Conservation (phyloP, 345 rosid species). For the Aegle marmelos region DNA sequence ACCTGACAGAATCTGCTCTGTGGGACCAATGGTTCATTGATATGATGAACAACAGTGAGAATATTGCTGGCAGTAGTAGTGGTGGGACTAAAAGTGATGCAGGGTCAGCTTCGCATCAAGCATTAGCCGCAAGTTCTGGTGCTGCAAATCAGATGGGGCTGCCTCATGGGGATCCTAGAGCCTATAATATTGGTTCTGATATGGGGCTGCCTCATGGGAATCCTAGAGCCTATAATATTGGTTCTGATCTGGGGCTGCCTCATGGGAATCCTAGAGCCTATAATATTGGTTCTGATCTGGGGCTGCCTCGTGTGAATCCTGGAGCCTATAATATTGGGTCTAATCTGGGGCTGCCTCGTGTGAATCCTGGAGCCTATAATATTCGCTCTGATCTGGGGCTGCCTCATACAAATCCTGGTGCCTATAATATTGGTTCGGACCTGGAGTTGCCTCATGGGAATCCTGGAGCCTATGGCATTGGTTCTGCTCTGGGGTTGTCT, state of each 20-base stretch:
- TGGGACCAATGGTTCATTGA: conserved; percentile 10
- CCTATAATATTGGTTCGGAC: not conserved
- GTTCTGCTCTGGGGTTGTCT: not conserved
- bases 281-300: not conserved
- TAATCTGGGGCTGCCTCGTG: not conserved
- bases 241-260: not conserved
- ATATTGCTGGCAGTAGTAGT: not conserved
- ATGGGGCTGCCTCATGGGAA: not conserved
- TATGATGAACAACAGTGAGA: not conserved
- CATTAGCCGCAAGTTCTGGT: not conserved
- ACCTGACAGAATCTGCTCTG: not conserved
- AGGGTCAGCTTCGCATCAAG: not conserved
- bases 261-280: not conserved
- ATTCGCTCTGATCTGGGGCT: not conserved
- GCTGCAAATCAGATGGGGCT: not conserved
- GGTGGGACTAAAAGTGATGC: not conserved
- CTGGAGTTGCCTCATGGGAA: not conserved
- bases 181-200: not conserved
- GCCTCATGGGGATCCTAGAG: not conserved
- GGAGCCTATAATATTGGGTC: not conserved
- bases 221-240: not conserved
- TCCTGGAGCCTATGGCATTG: not conserved
- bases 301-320: not conserved
- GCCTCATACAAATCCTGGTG: no score
- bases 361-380: no score